Evolutionary conservation across 805 yeast species (phyloP).

Genomic region (Wickerhamiella qilinensis): DNA sequence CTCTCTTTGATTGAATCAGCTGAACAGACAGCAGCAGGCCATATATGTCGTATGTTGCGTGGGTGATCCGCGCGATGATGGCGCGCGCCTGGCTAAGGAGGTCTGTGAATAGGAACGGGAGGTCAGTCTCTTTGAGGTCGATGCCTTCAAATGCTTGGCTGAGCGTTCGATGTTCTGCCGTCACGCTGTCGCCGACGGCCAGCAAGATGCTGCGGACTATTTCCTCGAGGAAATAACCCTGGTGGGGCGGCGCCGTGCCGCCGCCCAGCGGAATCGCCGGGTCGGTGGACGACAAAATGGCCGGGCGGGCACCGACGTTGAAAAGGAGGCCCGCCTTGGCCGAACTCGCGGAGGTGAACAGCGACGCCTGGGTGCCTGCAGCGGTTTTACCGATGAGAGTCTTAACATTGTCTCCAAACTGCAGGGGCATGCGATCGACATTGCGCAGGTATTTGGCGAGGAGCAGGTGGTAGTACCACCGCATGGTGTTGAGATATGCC

Average conservation of each 20-base stretch:
- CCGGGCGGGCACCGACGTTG: constrained; percentile 13
- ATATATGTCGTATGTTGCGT: constrained; percentile 43
- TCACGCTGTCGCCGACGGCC: constrained; percentile 9
- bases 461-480: constrained; percentile 76
- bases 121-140: constrained; percentile 9
- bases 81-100: constrained; percentile 34
- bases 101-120: constrained; percentile 33
- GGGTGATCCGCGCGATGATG: constrained; percentile 28
- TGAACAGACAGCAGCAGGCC: constrained; percentile 67
- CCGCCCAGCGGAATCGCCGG: constrained; percentile 7
- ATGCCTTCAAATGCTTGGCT: constrained; percentile 1
- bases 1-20: constrained; percentile 25
- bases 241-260: constrained; percentile 5
- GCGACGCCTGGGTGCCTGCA: constrained; percentile 3
- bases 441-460: constrained; percentile 31
- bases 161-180: constrained; percentile 7
- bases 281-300: constrained; percentile 8
- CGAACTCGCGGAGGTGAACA: constrained; percentile 3
- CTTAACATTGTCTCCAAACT: constrained; percentile 1
- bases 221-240: constrained; percentile 10
- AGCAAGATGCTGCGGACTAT: constrained; percentile 10
- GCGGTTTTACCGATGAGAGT: constrained; percentile 2
- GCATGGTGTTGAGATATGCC: constrained; percentile 79
- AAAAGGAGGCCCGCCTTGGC: constrained; percentile 7
- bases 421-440: constrained; percentile 12